Evolutionary conservation across 306 rosid species (phyloP), one percentile per base, ranked within the genome.

Genomic region (Gillenia trifoliata): DNA sequence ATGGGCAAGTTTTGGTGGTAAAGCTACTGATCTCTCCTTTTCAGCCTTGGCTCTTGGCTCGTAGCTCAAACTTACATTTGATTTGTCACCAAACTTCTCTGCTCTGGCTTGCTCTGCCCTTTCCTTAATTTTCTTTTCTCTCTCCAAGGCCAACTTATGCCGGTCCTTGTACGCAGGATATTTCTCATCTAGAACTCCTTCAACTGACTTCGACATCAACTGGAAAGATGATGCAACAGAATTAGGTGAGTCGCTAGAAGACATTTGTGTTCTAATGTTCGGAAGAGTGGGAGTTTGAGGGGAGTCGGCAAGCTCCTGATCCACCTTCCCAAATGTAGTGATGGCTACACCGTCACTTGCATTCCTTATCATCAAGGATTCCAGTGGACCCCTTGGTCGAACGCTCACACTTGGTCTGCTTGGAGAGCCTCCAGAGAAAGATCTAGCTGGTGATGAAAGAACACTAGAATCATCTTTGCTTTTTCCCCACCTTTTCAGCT

Each of bases 131-230:
- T 90, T 78, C 67, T 85, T 86, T 80, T 95, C 99, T 83, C 99
- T 85, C 70, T 90, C 96, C 43, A 95, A 80, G 28, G 97, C 99
- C 87, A 92, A 79, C 76, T 88, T 95, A 85, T 95, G 99, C 62
- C 97, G 88, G 75, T 95, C 96, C 82, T 89, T 95, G 72, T 87
- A 95, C 0, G 93, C 96, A 3, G 99, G 99, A 74, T 92, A 95
- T 74, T 92, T 92, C 85, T 95, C 98, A 20, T 95, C 96, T 29
- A 74, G 67, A 50, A 90, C 88, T 36, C 86, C 87, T 33, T 87
- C 98, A 75, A 94, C 91, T 29, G 98, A 92, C 85, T 90, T 95
- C 49, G 99, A 95, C 98, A 95, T 95, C 86, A 95, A 78, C 2
- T 90, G 96, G 91, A 95, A 95, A 62, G 99, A 95, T 63, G 93